Base-by-base conservation (phyloP, 2,329 filamentous ascomycete genomes). In the Apiospora koreana region DNA sequence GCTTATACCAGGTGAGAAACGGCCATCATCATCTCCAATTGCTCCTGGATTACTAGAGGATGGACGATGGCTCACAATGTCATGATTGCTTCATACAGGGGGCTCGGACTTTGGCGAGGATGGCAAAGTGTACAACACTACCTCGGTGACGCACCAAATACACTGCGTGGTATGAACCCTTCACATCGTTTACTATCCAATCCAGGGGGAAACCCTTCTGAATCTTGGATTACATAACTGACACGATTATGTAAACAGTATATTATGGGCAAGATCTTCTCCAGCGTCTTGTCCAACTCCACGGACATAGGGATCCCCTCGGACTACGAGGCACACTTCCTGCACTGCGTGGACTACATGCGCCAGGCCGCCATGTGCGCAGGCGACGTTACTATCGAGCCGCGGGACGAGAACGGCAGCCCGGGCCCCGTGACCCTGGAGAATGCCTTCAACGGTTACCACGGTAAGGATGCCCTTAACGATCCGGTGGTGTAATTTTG, bases 81-180 rank as follows among this genome's bases (percentile, higher is more conserved):
- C 31, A 9, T 43, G 9, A 2, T 16, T 14, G 12, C 23, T 18
- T 46, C 43, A 14, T 23, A 64, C 65, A 79, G 76, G 73, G 41
- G 80, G 80, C 69, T 80, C 81, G 71, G 79, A 80, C 65, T 81
- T 79, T 73, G 79, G 79, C 66, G 76, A 79, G 18, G 79, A 76
- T 73, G 74, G 74, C 35, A 78, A 79, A 75, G 79, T 78, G 5
- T 80, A 80, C 69, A 81, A 79, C 69, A 81, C 79, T 38, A 80
- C 80, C 3, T 79, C 79, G 6, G 75, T 81, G 54, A 81, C 80
- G 1, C 80, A 81, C 72, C 78, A 81, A 69, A 74, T 81, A 66
- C 80, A 81, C 74, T 81, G 80, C 72, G 72, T 81, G 65, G 75
- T 78, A 73, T 71, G 8, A 12, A 12, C 23, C 3, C 54, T 4